A percentile compares a stretch with the other conserved stretches of the same genome.
Evolutionary conservation across 2,329 filamentous ascomycete species (phyloP).

Genomic region (Talaromyces sp.): DNA sequence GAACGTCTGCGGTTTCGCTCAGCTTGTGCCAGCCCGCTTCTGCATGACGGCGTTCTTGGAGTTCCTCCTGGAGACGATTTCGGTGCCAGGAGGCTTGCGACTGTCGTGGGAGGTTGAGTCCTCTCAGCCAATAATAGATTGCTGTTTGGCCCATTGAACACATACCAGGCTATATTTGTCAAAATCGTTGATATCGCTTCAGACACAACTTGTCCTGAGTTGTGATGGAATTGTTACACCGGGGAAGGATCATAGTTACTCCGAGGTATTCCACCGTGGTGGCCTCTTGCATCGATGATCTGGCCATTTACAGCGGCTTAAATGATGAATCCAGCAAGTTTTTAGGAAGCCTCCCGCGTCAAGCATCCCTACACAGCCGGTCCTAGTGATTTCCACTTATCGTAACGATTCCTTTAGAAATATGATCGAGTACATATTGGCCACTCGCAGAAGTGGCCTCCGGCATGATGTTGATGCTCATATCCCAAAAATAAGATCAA

Average conservation of each 20-base stretch:
- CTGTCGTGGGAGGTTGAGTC: slow-evolving; percentile 36
- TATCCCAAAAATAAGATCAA: background rate
- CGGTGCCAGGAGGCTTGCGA: slow-evolving; percentile 40
- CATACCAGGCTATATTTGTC: slow-evolving; percentile 1
- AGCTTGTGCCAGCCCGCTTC: slow-evolving; percentile 32
- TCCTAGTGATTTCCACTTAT: slow-evolving; percentile 4
- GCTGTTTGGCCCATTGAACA: slow-evolving; percentile 11
- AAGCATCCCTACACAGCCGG: background rate
- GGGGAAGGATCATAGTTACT: slow-evolving; percentile 13
- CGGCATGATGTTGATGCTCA: slow-evolving; percentile 9
- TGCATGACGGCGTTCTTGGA: slow-evolving; percentile 38
- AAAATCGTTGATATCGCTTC: slow-evolving; percentile 3
- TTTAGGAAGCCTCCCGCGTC: background rate
- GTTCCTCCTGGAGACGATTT: slow-evolving; percentile 42
- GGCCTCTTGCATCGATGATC: slow-evolving; percentile 12
- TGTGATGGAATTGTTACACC: background rate
- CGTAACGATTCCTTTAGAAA: slow-evolving; percentile 1
- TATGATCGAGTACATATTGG: background rate
- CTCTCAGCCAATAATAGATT: slow-evolving; percentile 22
- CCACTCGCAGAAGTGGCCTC: slow-evolving; percentile 4
- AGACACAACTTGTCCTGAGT: background rate
- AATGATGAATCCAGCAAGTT: background rate
- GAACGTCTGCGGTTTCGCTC: slow-evolving; percentile 48
- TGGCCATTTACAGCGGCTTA: slow-evolving; percentile 9
- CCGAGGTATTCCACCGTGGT: slow-evolving; percentile 3